These are phyloP conservation scores for Rhodotorula sp. DNA, from an alignment of 1,284 basidiomycete species.

Conservation along the genomic window DNA sequence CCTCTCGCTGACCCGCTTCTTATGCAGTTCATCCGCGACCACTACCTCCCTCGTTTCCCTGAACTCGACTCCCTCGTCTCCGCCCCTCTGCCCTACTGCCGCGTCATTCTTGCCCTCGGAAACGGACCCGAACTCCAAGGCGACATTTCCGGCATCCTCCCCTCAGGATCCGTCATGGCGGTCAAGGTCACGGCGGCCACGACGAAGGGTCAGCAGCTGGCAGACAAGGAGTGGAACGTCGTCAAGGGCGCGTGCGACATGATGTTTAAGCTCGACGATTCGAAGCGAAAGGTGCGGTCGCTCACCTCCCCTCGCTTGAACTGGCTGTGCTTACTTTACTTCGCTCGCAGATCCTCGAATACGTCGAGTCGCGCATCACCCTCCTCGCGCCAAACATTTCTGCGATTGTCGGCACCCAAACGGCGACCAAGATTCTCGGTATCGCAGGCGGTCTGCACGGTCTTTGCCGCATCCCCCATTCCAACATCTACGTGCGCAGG, in stretches of 20 bases:
- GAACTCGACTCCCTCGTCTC: slow-evolving; percentile 93
- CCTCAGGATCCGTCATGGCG: slow-evolving; percentile 91
- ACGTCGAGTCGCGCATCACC: slow-evolving; percentile 98
- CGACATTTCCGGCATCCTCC: slow-evolving; percentile 78
- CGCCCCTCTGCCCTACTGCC: slow-evolving; percentile 84
- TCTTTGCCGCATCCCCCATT: slow-evolving; percentile 89
- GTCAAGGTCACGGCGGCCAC: slow-evolving; percentile 94
- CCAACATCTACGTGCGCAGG: slow-evolving; percentile 81
- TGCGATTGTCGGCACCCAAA: slow-evolving; percentile 94
- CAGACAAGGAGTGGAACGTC: slow-evolving; percentile 70
- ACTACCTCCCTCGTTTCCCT: slow-evolving; percentile 93
- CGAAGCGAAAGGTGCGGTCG: slow-evolving; percentile 70
- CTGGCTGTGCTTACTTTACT: background rate
- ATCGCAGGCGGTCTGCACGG: slow-evolving; percentile 90
- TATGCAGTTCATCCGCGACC: slow-evolving; percentile 90
- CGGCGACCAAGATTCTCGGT: slow-evolving; percentile 95
- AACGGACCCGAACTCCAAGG: slow-evolving; percentile 66
- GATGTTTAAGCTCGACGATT: slow-evolving; percentile 80
- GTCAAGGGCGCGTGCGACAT: slow-evolving; percentile 83
- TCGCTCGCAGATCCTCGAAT: slow-evolving; percentile 78
- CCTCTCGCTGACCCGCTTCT: background rate
- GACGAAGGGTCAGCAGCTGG: slow-evolving; percentile 72
- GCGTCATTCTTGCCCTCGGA: slow-evolving; percentile 80
- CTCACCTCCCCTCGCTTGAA: background rate
- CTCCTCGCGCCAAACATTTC: slow-evolving; percentile 96